Conservation (phyloP, 2,329 filamentous ascomycete genomes). For the Apiospora saccharicola region DNA sequence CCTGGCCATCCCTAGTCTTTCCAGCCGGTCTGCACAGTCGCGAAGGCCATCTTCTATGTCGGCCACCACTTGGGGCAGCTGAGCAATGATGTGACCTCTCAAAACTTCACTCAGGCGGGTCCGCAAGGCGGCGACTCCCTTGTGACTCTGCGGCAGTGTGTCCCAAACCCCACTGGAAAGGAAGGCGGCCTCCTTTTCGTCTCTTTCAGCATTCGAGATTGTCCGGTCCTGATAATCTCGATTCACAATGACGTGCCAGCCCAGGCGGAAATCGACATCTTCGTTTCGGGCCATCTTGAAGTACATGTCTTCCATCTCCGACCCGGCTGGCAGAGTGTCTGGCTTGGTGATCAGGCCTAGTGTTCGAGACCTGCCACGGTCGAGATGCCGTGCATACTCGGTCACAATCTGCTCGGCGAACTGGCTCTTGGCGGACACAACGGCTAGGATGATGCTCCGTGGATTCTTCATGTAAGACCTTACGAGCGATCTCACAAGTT, state of each 20-base stretch:
- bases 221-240: constrained; percentile 32
- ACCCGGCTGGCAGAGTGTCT: constrained; percentile 43
- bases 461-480: constrained; percentile 60
- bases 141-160: constrained; percentile 29
- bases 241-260: constrained; percentile 60
- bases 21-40: constrained; percentile 34
- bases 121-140: constrained; percentile 34
- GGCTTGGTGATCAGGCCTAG: constrained; percentile 58
- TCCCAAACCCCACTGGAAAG: constrained; percentile 30
- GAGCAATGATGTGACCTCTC: constrained; percentile 40
- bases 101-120: constrained; percentile 37
- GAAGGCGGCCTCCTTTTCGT: constrained; percentile 29
- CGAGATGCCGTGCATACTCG: constrained; percentile 47
- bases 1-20: constrained; percentile 37
- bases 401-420: constrained; percentile 64
- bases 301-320: constrained; percentile 48
- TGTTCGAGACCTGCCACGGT: constrained; percentile 48
- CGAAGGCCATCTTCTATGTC: constrained; percentile 40
- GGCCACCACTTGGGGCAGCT: constrained; percentile 41
- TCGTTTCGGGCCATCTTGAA: constrained; percentile 51
- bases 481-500: constrained; percentile 54
- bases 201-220: constrained; percentile 30
- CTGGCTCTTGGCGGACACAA: constrained; percentile 62
- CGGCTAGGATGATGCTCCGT: constrained; percentile 65
- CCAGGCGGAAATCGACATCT: constrained; percentile 54